A percentile compares a stretch with the other conserved stretches of the same genome.
phyloP scores from a whole-genome alignment of 257 asterid species.

The Penstemon newberryi region DNA sequence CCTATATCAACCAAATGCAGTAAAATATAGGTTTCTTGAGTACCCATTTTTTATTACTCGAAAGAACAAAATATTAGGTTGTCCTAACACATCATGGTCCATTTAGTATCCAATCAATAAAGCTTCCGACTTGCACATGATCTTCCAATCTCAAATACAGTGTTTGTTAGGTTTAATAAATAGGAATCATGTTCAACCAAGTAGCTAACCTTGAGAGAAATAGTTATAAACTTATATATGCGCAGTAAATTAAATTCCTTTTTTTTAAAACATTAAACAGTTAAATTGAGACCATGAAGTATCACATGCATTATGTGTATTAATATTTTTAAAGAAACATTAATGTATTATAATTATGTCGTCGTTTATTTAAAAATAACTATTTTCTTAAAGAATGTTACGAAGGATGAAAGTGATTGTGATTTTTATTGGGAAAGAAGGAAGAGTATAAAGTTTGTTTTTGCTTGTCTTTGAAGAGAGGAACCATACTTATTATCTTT shows the following conservation, averaged over 20 bases:
- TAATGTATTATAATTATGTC: too few relatives aligned
- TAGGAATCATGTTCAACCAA: too few relatives aligned
- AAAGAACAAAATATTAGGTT: constrained; percentile 27
- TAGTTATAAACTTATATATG: too few relatives aligned
- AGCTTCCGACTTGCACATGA: constrained; percentile 34
- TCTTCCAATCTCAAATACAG: neutral
- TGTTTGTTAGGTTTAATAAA: too few relatives aligned
- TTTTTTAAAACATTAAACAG: too few relatives aligned
- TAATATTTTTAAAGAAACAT: too few relatives aligned
- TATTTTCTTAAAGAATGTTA: neutral
- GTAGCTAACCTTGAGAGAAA: too few relatives aligned
- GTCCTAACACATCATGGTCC: constrained; percentile 28
- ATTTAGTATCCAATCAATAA: constrained; percentile 6
- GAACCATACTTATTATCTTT: constrained; percentile 24
- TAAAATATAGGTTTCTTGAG: neutral
- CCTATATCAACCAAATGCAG: neutral
- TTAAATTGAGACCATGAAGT: too few relatives aligned
- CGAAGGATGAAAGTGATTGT: too few relatives aligned
- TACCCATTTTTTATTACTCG: constrained; percentile 26
- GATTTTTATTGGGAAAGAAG: neutral
- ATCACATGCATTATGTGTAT: too few relatives aligned
- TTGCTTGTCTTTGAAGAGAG: constrained; percentile 37
- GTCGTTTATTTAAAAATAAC: neutral
- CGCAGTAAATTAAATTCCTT: too few relatives aligned
- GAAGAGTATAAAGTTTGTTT: neutral